Evolutionary conservation across 768 basidiomycete genomes (phyloP).

Genomic region (Kwoniella bestiolae): DNA sequence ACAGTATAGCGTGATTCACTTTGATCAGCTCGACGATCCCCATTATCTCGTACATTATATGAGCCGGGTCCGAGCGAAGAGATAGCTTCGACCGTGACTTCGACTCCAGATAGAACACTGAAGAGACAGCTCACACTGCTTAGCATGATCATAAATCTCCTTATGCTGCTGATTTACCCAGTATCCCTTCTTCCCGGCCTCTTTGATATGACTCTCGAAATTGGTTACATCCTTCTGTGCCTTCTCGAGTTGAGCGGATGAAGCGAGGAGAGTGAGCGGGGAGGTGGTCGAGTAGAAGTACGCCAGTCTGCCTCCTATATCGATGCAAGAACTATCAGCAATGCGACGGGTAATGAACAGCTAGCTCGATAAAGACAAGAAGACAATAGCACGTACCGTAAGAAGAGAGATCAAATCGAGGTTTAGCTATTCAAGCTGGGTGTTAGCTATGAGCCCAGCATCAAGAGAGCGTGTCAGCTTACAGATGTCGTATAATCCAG

Average conservation of each 20-base stretch:
- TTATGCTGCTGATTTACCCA: conserved; percentile 44
- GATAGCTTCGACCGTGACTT: not conserved
- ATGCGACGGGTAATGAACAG: not conserved
- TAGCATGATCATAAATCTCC: conserved; percentile 44
- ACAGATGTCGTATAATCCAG: conserved; percentile 43
- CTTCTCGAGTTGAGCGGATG: conserved; percentile 38
- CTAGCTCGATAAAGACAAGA: not conserved
- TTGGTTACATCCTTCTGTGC: conserved; percentile 48
- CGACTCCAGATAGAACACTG: too few relatives aligned
- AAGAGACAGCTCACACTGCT: conserved; percentile 43
- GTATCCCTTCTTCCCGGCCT: conserved; percentile 43
- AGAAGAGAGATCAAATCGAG: conserved; percentile 49
- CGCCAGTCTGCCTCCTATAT: conserved; percentile 46
- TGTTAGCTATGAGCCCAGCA: conserved; percentile 8
- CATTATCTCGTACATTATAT: too few relatives aligned
- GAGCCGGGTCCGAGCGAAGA: not conserved
- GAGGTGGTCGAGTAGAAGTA: conserved; percentile 57
- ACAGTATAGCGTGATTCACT: too few relatives aligned
- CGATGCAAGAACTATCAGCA: not conserved
- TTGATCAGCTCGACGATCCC: too few relatives aligned
- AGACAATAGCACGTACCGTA: conserved; percentile 35
- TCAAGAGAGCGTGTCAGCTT: not conserved
- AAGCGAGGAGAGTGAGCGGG: conserved; percentile 53
- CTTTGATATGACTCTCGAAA: conserved; percentile 52
- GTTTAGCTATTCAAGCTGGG: conserved; percentile 34